Percentiles rank a stretch among this genome's conserved stretches.
Conservation (phyloP, 2,329 filamentous ascomycete genomes). For the Neofusicoccum kwambonambiense region DNA sequence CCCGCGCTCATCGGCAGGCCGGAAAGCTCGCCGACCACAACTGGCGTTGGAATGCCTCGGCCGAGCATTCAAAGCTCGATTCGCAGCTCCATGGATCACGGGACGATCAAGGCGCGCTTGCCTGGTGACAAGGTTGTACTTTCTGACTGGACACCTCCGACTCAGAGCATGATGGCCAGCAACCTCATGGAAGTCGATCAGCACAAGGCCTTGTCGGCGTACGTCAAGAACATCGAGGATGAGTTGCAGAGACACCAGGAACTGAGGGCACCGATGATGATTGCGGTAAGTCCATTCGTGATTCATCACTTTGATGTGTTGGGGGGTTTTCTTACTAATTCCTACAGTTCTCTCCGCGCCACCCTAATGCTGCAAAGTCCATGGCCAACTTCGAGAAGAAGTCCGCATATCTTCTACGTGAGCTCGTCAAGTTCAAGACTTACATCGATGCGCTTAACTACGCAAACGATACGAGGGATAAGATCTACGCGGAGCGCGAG, state of each 20-base stretch:
- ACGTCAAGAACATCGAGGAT: constrained; percentile 81
- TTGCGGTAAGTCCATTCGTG: constrained; percentile 57
- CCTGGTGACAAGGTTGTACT: constrained; percentile 83
- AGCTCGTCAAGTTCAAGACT: constrained; percentile 95
- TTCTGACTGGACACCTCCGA: constrained; percentile 83
- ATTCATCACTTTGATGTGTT: background rate
- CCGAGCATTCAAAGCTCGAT: constrained; percentile 62
- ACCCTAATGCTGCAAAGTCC: constrained; percentile 75
- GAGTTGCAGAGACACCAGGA: constrained; percentile 87
- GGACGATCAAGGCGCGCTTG: constrained; percentile 62
- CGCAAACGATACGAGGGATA: constrained; percentile 67
- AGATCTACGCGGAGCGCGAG: constrained; percentile 58
- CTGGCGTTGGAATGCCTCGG: constrained; percentile 47
- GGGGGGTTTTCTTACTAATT: background rate
- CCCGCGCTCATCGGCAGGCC: constrained; percentile 44
- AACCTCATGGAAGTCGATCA: constrained; percentile 78
- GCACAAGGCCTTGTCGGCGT: constrained; percentile 68
- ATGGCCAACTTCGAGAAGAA: constrained; percentile 98
- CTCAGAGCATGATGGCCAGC: constrained; percentile 85
- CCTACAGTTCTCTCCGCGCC: constrained; percentile 71
- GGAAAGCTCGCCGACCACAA: constrained; percentile 31
- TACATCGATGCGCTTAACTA: constrained; percentile 83
- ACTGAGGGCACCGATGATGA: constrained; percentile 78
- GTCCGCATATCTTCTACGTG: constrained; percentile 82
- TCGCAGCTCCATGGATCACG: constrained; percentile 58